Base-by-base conservation (phyloP, 1,284 basidiomycete genomes). In the Cryptococcus sp. region DNA sequence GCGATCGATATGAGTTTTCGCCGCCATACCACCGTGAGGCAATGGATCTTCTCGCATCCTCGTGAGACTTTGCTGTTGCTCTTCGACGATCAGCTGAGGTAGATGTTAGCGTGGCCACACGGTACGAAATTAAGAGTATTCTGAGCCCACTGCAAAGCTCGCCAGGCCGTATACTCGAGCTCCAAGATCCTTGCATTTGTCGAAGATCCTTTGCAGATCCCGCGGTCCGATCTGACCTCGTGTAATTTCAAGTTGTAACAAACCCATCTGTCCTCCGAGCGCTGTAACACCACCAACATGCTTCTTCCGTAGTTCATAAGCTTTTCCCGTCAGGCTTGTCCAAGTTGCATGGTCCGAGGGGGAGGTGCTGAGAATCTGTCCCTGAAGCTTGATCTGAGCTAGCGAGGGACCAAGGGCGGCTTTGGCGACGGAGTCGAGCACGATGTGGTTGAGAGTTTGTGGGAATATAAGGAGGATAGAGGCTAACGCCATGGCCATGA, bases 381-480 rank as follows among this genome's bases (percentile, higher is more conserved):
- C 66, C 57, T 80, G 79, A 1, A 79, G 54, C 10, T 63, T 63
- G 10, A 79, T 61, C 0, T 78, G 58, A 3, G 58, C 53, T 5
- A 73, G 67, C 19, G 70, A 65, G 1, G 77, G 74, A 1, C 48
- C 55, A 26, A 80, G 64, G 25, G 73, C 63, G 17, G 63, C 63
- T 38, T 73, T 62, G 55, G 72, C 64, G 1, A 77, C 59, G 3
- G 57, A 59, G 43, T 62, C 64, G 5, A 74, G 65, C 52, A 75
- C 56, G 41, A 74, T 75, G 62, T 87, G 85, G 57, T 85, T 86
- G 57, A 89, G 76, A 8, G 86, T 85, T 73, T 88, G 84, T 0
- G 89, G 89, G 70, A 91, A 91, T 58, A 91, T 79, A 38, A 90
- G 68, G 17, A 87, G 62, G 25, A 85, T 81, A 20, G 81, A 76